Evolutionary conservation across 2,329 filamentous ascomycete species (phyloP).

Genomic region (Sarocladiaceae sp.): DNA sequence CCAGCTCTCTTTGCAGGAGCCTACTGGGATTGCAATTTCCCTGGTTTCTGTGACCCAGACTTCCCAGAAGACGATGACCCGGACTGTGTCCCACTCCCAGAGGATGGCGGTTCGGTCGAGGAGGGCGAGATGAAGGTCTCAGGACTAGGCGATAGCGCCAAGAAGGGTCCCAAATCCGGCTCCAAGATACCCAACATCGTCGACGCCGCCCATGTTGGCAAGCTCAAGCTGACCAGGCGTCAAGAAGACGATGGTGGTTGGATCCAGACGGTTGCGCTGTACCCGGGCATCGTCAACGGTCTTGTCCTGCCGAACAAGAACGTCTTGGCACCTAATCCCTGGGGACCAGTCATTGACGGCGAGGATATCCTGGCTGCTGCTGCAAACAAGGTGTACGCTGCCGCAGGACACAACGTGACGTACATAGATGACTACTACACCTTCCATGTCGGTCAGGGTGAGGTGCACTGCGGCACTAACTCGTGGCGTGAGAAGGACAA

Average conservation of each 20-base stretch:
- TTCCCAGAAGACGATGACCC: not conserved
- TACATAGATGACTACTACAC: slow-evolving; percentile 23
- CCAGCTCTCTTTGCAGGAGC: slow-evolving; percentile 15
- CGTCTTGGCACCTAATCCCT: slow-evolving; percentile 17
- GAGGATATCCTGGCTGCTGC: slow-evolving; percentile 19
- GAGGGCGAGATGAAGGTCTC: no score
- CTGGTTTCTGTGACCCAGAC: not conserved
- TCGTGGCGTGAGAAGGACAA: slow-evolving; percentile 10
- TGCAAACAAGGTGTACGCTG: slow-evolving; percentile 16
- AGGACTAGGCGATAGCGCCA: no score
- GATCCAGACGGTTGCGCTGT: slow-evolving; percentile 10
- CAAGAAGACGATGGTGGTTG: no score
- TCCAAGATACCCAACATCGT: not conserved
- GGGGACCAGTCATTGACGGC: slow-evolving; percentile 20
- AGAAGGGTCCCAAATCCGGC: no score
- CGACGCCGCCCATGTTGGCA: no score
- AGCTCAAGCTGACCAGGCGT: no score
- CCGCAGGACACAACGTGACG: slow-evolving; percentile 15
- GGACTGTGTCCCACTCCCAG: no score
- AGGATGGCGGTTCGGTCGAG: no score
- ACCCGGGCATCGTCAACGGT: slow-evolving; percentile 17
- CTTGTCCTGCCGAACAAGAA: slow-evolving; percentile 15
- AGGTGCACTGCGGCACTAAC: slow-evolving; percentile 21
- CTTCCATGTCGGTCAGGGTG: slow-evolving; percentile 18
- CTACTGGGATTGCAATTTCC: not conserved